Conservation (phyloP, 1,284 basidiomycete genomes). For the Heterobasidion irregulare region DNA sequence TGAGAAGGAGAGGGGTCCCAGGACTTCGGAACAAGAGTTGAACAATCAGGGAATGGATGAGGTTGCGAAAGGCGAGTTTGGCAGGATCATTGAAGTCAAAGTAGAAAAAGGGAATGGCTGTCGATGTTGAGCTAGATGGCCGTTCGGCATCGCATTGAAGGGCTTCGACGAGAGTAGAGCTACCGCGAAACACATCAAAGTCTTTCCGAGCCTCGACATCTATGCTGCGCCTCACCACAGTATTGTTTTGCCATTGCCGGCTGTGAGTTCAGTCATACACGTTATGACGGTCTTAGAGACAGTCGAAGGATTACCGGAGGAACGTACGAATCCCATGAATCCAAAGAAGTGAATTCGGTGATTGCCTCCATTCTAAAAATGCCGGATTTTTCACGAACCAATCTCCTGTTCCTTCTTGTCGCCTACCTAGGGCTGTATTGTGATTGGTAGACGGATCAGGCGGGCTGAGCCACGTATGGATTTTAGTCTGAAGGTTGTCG, state of each 20-base stretch:
- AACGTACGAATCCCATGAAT: slow-evolving; percentile 3
- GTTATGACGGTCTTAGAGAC: no score
- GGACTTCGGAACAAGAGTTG: not conserved
- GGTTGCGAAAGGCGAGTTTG: not conserved
- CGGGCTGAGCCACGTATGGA: no score
- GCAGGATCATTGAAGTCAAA: slow-evolving; percentile 1
- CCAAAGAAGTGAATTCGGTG: not conserved
- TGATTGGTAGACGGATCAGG: not conserved
- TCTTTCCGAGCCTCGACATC: no score
- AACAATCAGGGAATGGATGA: not conserved
- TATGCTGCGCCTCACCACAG: not conserved
- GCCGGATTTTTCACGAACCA: not conserved
- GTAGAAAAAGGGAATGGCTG: not conserved
- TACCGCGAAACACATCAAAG: not conserved
- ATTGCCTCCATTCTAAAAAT: not conserved
- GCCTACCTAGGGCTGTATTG: not conserved
- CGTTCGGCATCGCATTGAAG: not conserved
- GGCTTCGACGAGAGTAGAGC: slow-evolving; percentile 2
- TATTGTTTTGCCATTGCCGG: slow-evolving; percentile 2
- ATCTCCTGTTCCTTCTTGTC: not conserved
- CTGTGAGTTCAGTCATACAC: not conserved
- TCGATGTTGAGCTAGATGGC: not conserved
- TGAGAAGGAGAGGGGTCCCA: not conserved
- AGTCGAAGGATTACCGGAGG: not conserved
- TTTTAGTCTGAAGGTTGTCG: no score